phyloP scores from a whole-genome alignment of 352 stramenopile genomes.

The Phytophthora sansomeana region DNA sequence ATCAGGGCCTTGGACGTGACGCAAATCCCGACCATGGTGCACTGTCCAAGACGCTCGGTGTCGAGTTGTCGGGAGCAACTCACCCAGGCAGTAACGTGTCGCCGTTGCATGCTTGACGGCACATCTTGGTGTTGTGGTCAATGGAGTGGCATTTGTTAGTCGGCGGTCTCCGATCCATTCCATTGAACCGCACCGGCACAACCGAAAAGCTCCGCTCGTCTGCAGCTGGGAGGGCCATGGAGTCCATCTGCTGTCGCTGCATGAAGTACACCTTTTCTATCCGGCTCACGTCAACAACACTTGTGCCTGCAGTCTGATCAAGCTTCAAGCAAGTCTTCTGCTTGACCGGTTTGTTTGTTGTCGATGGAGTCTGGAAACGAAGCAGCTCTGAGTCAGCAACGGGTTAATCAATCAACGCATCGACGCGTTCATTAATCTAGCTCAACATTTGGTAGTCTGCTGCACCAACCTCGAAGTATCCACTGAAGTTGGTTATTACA shows the following conservation, averaged over 20 bases:
- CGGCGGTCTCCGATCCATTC: conserved; percentile 27
- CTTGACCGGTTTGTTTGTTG: background rate
- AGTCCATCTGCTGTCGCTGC: conserved; percentile 8
- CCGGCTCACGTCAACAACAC: conserved; percentile 19
- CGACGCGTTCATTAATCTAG: too few species aligned
- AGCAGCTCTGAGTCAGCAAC: conserved; percentile 14
- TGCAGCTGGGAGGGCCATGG: conserved; percentile 17
- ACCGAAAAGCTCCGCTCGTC: conserved; percentile 7
- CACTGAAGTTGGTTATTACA: background rate
- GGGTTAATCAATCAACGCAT: too few species aligned
- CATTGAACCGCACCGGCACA: conserved; percentile 9
- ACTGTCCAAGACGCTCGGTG: conserved; percentile 3
- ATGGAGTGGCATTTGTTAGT: conserved; percentile 7
- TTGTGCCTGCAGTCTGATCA: background rate
- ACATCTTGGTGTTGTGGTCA: conserved; percentile 25
- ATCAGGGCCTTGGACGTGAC: conserved; percentile 2
- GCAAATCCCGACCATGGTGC: conserved; percentile 26
- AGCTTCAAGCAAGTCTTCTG: too few species aligned
- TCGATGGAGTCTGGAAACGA: background rate
- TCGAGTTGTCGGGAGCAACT: conserved; percentile 20
- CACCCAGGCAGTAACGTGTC: conserved; percentile 27
- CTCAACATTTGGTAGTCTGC: too few species aligned
- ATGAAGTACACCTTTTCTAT: conserved; percentile 16
- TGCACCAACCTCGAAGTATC: background rate
- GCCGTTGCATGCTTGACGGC: conserved; percentile 19